Evolutionary conservation across 2,329 filamentous ascomycete species (phyloP), one percentile per base, ranked within the genome.

Genomic region (Botrytis medusae): DNA sequence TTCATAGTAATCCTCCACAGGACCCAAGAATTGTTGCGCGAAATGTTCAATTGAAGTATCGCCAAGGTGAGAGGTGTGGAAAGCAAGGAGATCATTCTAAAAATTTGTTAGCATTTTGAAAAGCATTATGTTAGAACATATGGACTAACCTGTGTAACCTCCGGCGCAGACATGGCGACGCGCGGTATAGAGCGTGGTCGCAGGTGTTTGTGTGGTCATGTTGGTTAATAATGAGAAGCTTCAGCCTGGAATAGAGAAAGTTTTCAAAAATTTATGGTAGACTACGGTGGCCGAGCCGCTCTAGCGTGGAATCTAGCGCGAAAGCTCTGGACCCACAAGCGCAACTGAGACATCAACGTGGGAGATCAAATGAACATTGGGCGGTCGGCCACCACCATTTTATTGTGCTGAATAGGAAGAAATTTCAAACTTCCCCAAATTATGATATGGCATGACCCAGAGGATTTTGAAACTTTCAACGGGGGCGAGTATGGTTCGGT

Each of bases 1-100:
- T 20, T 79, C 79, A 70, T 86, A 79, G 77, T 89, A 88, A 12
- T 84, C 82, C 22, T 81, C 79, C 76, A 89, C 90, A 34, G 83
- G 80, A n/a, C 82, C 77, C 29, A 86, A 75, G 42, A 87, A 85
- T 63, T 81, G 76, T 48, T 77, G 72, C 18, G 85, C 85, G 80
- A 93, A 93, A 77, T 93, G 91, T 29, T 84, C 81, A 60, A 86
- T 82, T 75, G 76, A 74, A 40, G 22, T 59, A 2, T 72, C 18
- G 14, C 77, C 77, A 72, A 81, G 80, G 74, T 81, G 80, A 42
- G 75, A 61, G 1, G 75, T 69, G 64, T 81, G 76, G 72, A 81
- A 81, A 44, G 73, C 73, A 18, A 74, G 32, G 16, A 81, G 75
- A 37, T 81, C 79, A 68, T 78, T 74, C 79, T 81, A 57, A 32